Evolutionary conservation across 2,329 filamentous ascomycete species (phyloP).

Genomic region (Pleurostoma richardsiae): DNA sequence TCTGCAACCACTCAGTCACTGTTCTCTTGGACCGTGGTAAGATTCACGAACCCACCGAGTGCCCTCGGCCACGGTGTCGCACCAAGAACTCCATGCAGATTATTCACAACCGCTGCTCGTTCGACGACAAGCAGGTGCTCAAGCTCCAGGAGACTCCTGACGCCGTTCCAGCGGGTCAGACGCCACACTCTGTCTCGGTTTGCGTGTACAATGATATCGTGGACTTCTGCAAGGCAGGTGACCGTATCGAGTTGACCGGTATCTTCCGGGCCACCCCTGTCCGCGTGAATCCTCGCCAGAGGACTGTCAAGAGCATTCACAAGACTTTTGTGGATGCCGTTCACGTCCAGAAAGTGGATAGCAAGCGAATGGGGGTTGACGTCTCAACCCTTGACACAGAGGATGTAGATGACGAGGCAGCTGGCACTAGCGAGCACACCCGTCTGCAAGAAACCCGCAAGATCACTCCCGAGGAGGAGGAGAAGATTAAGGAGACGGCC

Average conservation of each 20-base stretch:
- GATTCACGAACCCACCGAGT: slow-evolving; percentile 90
- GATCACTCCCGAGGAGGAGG: slow-evolving; percentile 80
- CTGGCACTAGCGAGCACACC: slow-evolving; percentile 58
- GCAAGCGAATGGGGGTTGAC: slow-evolving; percentile 89
- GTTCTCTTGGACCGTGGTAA: slow-evolving; percentile 93
- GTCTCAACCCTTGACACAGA: slow-evolving; percentile 82
- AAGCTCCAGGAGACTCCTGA: slow-evolving; percentile 98
- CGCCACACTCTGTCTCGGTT: slow-evolving; percentile 92
- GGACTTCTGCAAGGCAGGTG: slow-evolving; percentile 96
- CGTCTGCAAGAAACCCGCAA: slow-evolving; percentile 79
- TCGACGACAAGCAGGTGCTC: slow-evolving; percentile 97
- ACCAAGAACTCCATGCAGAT: slow-evolving; percentile 97
- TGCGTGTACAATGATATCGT: slow-evolving; percentile 97
- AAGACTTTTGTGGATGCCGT: slow-evolving; percentile 97
- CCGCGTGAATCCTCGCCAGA: slow-evolving; percentile 86
- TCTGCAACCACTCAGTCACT: slow-evolving; percentile 86
- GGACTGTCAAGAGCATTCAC: slow-evolving; percentile 90
- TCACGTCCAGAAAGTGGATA: slow-evolving; percentile 95
- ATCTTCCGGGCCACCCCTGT: slow-evolving; percentile 96
- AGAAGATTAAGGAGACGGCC: slow-evolving; percentile 78
- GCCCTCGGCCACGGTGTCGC: slow-evolving; percentile 75
- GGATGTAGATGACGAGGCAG: slow-evolving; percentile 59
- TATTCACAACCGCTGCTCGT: slow-evolving; percentile 89
- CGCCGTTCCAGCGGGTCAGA: slow-evolving; percentile 90
- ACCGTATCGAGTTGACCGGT: slow-evolving; percentile 90